Evolutionary conservation across 176 grass and related monocot species (phyloP).

Genomic region (Typha latifolia): DNA sequence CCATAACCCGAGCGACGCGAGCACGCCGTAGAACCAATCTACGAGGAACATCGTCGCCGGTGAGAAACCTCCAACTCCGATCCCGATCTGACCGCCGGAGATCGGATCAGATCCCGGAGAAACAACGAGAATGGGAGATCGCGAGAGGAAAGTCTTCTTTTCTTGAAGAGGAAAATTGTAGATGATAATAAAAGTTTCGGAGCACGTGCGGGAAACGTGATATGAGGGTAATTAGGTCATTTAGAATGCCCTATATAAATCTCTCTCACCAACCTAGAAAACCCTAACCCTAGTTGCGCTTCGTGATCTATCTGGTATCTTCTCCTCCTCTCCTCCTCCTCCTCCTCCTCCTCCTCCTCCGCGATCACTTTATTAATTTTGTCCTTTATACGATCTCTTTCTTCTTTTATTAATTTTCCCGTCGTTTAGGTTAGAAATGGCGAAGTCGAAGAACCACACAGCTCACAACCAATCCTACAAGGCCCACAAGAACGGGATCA

Average conservation of each 20-base stretch:
- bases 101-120: too few relatives aligned
- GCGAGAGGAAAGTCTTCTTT: too few relatives aligned
- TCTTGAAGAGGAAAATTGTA: too few relatives aligned
- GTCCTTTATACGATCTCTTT: background rate
- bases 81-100: too few relatives aligned
- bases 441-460: constrained; percentile 94
- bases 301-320: background rate
- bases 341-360: too few relatives aligned
- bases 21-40: constrained; percentile 54
- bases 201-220: too few relatives aligned
- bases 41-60: constrained; percentile 33
- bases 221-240: too few relatives aligned
- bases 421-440: constrained; percentile 30
- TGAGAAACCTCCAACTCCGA: background rate
- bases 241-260: constrained; percentile 18
- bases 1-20: constrained; percentile 51
- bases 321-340: too few relatives aligned
- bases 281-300: constrained; percentile 30
- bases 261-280: background rate
- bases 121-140: too few relatives aligned
- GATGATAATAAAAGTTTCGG: too few relatives aligned
- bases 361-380: too few relatives aligned
- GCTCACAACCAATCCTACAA: constrained; percentile 87
- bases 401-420: background rate
- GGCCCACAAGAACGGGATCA: constrained; percentile 85